These are phyloP conservation scores for Stemphylium lycopersici DNA, from an alignment of 2,329 filamentous ascomycete species.

Conservation along the genomic window DNA sequence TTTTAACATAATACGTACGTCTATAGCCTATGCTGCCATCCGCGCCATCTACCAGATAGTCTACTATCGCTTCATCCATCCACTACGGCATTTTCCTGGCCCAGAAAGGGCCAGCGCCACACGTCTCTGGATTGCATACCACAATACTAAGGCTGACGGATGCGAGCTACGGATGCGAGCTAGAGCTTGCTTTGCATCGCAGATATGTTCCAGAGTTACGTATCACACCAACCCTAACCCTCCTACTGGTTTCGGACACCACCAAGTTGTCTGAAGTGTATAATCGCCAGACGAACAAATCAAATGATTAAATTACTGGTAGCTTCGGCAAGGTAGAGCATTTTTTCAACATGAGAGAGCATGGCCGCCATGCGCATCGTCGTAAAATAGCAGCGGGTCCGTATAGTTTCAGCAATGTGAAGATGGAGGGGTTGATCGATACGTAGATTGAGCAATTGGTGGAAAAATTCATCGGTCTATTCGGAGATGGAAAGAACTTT, in stretches of 20 bases:
- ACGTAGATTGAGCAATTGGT: constrained; percentile 59
- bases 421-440: constrained; percentile 65
- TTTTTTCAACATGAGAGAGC: constrained; percentile 55
- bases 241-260: constrained; percentile 62
- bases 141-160: constrained; percentile 58
- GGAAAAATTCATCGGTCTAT: constrained; percentile 54
- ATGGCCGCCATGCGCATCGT: constrained; percentile 53
- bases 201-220: constrained; percentile 52
- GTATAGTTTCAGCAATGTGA: constrained; percentile 64
- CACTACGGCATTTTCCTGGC: constrained; percentile 60
- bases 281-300: constrained; percentile 62
- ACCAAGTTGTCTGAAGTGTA: constrained; percentile 64
- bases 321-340: constrained; percentile 62
- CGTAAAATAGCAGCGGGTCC: constrained; percentile 62
- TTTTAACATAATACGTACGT: neutral
- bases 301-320: constrained; percentile 64
- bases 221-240: constrained; percentile 55
- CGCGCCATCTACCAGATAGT: constrained; percentile 45
- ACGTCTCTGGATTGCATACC: constrained; percentile 59
- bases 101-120: constrained; percentile 62
- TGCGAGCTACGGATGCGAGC: constrained; percentile 51
- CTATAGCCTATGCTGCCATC: neutral
- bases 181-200: constrained; percentile 52
- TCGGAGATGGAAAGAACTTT: constrained; percentile 55
- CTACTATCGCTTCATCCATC: constrained; percentile 58